Evolutionary conservation across 2,329 filamentous ascomycete genomes (phyloP).

Genomic region (Periconia sp.): DNA sequence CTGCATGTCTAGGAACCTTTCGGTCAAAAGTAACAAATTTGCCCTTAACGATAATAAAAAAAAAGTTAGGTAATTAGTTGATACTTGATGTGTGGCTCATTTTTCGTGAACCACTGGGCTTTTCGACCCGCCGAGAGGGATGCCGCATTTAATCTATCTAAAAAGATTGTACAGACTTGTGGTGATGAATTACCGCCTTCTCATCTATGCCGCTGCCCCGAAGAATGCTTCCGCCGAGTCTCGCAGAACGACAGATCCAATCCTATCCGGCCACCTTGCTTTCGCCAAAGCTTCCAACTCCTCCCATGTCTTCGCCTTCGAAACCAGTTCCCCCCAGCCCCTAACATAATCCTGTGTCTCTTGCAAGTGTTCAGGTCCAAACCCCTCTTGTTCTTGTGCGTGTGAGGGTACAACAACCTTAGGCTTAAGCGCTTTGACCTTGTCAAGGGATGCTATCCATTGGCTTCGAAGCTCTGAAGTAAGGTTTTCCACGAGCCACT

Average conservation of each 20-base stretch:
- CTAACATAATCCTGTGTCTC: background rate
- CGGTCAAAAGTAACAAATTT: no score
- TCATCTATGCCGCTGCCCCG: background rate
- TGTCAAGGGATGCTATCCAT: slow-evolving; percentile 40
- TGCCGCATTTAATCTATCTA: no score
- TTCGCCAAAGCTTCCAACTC: background rate
- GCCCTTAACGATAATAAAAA: no score
- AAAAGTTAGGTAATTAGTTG: no score
- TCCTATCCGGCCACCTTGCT: background rate
- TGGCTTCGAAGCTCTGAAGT: slow-evolving; percentile 31
- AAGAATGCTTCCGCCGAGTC: background rate
- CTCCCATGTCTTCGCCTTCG: background rate
- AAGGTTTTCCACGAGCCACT: slow-evolving; percentile 39
- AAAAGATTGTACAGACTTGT: no score
- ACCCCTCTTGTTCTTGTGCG: slow-evolving; percentile 5
- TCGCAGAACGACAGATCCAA: background rate
- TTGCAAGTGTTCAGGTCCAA: background rate
- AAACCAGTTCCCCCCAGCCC: background rate
- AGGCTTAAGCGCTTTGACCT: slow-evolving; percentile 36
- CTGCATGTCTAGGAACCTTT: no score
- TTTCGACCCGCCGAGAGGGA: no score
- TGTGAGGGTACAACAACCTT: slow-evolving; percentile 36
- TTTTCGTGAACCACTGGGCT: no score
- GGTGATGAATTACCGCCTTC: background rate
- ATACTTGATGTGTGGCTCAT: no score